These are phyloP conservation scores for Penicillium malachiteum DNA, from an alignment of 495 filamentous ascomycete genomes.

Conservation along the genomic window DNA sequence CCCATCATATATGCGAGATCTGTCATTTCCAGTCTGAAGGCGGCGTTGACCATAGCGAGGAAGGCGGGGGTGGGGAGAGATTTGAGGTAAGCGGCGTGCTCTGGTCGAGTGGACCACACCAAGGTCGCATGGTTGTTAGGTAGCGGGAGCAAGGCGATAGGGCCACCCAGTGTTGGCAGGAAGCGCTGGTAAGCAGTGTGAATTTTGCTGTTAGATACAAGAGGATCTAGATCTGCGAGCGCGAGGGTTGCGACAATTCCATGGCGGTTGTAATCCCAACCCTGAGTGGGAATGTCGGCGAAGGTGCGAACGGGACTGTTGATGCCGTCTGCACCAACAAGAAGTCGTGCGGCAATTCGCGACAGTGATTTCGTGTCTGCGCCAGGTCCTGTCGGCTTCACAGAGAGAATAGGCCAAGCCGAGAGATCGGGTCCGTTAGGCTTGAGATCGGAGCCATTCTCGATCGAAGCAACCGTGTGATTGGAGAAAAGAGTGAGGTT, in stretches of 20 bases:
- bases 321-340: conserved; percentile 91
- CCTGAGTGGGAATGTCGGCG: conserved; percentile 76
- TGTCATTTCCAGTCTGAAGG: conserved; percentile 75
- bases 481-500: conserved; percentile 68
- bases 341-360: conserved; percentile 71
- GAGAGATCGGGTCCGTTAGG: conserved; percentile 70
- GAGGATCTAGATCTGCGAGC: conserved; percentile 50
- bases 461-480: conserved; percentile 72
- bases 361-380: conserved; percentile 34
- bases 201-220: conserved; percentile 32
- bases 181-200: conserved; percentile 94
- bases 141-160: conserved; percentile 85
- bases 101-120: conserved; percentile 88
- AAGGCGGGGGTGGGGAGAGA: conserved; percentile 69
- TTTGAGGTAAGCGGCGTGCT: conserved; percentile 78
- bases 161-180: conserved; percentile 74
- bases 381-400: conserved; percentile 44
- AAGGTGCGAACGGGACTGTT: conserved; percentile 92
- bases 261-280: conserved; percentile 92
- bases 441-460: conserved; percentile 60
- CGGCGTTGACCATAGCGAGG: conserved; percentile 86
- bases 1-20: conserved; percentile 81
- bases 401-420: conserved; percentile 79
- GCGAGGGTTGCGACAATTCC: conserved; percentile 88
- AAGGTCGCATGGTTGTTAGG: conserved; percentile 79